phyloP scores from a whole-genome alignment of 192 early-diverging fungal genomes.

The Fimicolochytrium jonesii region DNA sequence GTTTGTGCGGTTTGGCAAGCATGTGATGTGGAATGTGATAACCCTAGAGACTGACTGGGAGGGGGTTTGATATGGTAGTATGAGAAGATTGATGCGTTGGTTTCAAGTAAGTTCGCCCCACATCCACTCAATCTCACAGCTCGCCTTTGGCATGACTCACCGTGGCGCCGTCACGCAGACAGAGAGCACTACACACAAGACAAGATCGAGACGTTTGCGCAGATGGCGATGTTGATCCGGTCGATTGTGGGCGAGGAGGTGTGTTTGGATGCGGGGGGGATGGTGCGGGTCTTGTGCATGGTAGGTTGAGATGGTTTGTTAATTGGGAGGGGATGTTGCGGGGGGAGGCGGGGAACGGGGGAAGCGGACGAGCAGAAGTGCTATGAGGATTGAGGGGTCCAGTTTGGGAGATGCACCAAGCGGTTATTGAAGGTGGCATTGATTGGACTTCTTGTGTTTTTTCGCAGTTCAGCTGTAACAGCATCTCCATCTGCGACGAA shows the following conservation, averaged over 20 bases:
- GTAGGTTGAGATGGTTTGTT: no score
- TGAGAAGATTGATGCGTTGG: neutral
- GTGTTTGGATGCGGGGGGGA: conserved; percentile 17
- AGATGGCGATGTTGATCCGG: conserved; percentile 34
- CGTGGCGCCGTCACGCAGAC: conserved; percentile 9
- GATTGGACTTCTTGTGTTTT: no score
- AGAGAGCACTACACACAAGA: conserved; percentile 15
- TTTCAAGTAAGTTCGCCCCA: neutral
- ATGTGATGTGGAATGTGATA: neutral
- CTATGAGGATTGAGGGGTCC: no score
- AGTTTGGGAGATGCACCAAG: no score
- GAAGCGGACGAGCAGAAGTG: no score
- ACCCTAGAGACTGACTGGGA: no score
- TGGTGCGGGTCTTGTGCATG: conserved; percentile 35
- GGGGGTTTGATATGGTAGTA: no score
- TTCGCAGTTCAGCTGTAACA: conserved; percentile 38
- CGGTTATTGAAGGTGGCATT: no score
- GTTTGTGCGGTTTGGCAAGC: neutral
- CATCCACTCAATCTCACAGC: neutral
- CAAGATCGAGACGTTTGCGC: conserved; percentile 38
- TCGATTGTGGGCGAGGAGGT: conserved; percentile 19
- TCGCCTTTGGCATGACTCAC: neutral
- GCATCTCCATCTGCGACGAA: conserved; percentile 36
- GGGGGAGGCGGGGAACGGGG: no score
- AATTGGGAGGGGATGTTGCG: no score